phyloP scores from a whole-genome alignment of 805 yeast species.

The Myxozyma monticola region DNA sequence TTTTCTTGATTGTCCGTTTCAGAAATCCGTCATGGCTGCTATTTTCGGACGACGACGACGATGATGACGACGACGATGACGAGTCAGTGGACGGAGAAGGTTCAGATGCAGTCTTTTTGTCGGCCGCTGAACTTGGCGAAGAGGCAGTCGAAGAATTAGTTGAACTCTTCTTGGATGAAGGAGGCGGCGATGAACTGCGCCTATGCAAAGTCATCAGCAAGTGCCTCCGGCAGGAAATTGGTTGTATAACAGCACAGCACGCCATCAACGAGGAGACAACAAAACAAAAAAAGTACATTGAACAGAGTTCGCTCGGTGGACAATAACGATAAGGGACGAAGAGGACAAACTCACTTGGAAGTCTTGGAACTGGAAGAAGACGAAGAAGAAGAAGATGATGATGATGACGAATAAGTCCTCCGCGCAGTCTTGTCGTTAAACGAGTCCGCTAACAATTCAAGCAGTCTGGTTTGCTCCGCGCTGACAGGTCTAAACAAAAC shows the following conservation, averaged over 20 bases:
- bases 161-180: too few species aligned
- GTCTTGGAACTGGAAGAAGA: conserved; percentile 1
- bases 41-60: background rate
- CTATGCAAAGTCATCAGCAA: too few species aligned
- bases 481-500: conserved; percentile 58
- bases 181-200: too few species aligned
- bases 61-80: conserved; percentile 4
- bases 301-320: background rate
- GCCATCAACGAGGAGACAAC: background rate
- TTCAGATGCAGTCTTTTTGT: too few species aligned
- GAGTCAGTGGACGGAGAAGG: background rate
- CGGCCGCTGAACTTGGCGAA: too few species aligned
- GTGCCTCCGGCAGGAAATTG: too few species aligned
- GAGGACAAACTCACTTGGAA: conserved; percentile 8
- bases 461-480: conserved; percentile 80
- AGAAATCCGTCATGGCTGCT: conserved; percentile 13
- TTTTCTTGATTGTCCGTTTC: conserved; percentile 20
- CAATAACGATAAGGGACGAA: background rate
- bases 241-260: too few species aligned
- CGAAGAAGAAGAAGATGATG: conserved; percentile 5
- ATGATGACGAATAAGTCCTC: background rate
- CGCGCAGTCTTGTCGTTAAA: conserved; percentile 73
- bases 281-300: too few species aligned
- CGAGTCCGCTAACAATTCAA: conserved; percentile 94
- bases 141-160: too few species aligned